Evolutionary conservation across 495 filamentous ascomycete genomes (phyloP).

Genomic region (Aspergillus egyptiacus): DNA sequence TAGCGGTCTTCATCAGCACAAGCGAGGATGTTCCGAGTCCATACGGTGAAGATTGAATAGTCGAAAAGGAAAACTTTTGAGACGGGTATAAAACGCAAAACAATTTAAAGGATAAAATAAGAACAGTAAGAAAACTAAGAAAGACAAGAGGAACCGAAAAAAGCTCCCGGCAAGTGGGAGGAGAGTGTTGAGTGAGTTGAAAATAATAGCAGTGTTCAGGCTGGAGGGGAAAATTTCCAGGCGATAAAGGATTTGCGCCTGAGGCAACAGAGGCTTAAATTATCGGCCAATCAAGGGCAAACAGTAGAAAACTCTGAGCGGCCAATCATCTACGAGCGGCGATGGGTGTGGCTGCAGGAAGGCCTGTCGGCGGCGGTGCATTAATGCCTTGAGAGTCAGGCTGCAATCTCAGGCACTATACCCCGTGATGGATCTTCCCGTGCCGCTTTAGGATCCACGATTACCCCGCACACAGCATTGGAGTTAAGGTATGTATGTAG

Average conservation of each 20-base stretch:
- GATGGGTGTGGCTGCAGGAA: not conserved
- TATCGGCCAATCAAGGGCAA: not conserved
- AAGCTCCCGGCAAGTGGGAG: constrained; percentile 1
- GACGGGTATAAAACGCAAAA: constrained; percentile 8
- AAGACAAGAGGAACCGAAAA: not conserved
- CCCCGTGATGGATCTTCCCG: constrained; percentile 7
- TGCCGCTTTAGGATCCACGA: constrained; percentile 14
- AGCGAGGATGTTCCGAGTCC: not conserved
- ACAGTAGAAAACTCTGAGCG: constrained; percentile 10
- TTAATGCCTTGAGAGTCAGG: not conserved
- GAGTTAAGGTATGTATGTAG: too few species aligned
- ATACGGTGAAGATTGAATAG: too few species aligned
- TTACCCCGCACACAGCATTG: constrained; percentile 18
- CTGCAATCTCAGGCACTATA: not conserved
- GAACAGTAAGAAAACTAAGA: constrained; percentile 1
- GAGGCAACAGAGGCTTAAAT: constrained; percentile 8
- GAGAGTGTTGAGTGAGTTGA: constrained; percentile 4
- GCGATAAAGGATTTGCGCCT: constrained; percentile 12
- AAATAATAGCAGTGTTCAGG: too few species aligned
- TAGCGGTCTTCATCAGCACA: not conserved
- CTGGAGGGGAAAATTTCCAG: constrained; percentile 16
- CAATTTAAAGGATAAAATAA: constrained; percentile 5
- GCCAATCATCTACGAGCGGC: not conserved
- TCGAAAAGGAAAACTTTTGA: constrained; percentile 1
- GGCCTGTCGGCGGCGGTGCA: constrained; percentile 5